Evolutionary conservation across 345 rosid species (phyloP).

Genomic region (Excoecaria agallocha): DNA sequence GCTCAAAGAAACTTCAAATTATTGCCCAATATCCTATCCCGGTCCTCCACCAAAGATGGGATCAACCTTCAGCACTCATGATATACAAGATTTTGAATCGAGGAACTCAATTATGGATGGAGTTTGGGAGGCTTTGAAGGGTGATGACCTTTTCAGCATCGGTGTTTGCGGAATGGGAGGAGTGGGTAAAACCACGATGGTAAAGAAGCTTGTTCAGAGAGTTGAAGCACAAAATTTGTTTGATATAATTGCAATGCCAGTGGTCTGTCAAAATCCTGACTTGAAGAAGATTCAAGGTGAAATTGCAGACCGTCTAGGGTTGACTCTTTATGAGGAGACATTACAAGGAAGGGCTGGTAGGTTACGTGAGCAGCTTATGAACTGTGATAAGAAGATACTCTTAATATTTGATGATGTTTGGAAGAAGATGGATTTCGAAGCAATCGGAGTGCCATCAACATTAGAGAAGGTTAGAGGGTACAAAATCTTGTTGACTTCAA

Average conservation of each 20-base stretch:
- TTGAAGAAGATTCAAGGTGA: background rate
- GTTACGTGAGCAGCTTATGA: background rate
- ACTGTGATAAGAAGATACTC: background rate
- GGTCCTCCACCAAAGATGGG: background rate
- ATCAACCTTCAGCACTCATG: background rate
- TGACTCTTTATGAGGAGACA: background rate
- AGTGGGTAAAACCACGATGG: background rate
- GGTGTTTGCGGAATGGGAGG: background rate
- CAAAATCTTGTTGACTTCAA: background rate
- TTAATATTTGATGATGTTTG: constrained; percentile 1
- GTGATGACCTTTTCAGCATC: background rate
- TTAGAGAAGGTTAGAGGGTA: background rate
- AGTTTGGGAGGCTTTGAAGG: background rate
- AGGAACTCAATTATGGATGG: background rate
- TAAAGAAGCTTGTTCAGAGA: background rate
- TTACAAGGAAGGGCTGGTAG: background rate
- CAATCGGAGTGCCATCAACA: background rate
- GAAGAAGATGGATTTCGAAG: background rate
- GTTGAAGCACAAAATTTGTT: background rate
- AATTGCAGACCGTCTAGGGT: background rate
- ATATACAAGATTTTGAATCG: background rate
- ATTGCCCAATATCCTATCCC: background rate
- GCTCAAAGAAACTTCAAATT: background rate
- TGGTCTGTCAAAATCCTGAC: background rate
- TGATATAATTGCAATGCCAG: background rate